Base-by-base conservation (phyloP, 768 basidiomycete species). In the Leccinum imitatum region DNA sequence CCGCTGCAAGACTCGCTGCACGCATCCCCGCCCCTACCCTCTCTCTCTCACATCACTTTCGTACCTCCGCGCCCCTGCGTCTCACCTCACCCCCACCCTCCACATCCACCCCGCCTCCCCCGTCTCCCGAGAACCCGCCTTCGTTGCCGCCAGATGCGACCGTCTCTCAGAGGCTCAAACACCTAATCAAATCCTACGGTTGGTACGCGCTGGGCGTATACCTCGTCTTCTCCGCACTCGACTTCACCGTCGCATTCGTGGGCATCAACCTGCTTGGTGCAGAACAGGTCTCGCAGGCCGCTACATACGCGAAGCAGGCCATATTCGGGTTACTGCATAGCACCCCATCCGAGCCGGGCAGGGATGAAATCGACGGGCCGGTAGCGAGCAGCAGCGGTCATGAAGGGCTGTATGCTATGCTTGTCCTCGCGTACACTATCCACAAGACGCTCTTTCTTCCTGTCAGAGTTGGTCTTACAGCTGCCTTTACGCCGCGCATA, bases 151-250 rank as follows among this genome's bases (percentile, higher is more conserved):
- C 83, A 25, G 71, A 84, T 63, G 77, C 82, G 3, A 75, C 86
- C 1, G 77, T 93, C 58, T 84, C 89, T 1, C 84, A 89, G 71
- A 83, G 87, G 19, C 78, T 95, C 23, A 93, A 87, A 69, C 82
- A 85, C 65, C 88, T 98, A 59, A 87, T 95, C 60, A 95, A 90
- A 71, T 84, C 90, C 4, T 97, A 98, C 71, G 96, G 96, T 31
- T 94, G 92, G 91, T 96, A 95, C 71, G 94, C 97, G 19, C 81
- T 98, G 30, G 95, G 91, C 33, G 87, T 98, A 25, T 99, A 99
- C 78, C 48, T 88, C 62, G 70, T 87, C 53, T 71, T 98, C 57
- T 83, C 84, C 46, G 77, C 79, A 7, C 69, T 95, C 70, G 97
- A 99, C 73, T 94, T 98, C 71, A 77, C 84, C 37, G 80, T 97